Base-by-base conservation (phyloP, 1,284 basidiomycete genomes). In the Ceratobasidium sp. region DNA sequence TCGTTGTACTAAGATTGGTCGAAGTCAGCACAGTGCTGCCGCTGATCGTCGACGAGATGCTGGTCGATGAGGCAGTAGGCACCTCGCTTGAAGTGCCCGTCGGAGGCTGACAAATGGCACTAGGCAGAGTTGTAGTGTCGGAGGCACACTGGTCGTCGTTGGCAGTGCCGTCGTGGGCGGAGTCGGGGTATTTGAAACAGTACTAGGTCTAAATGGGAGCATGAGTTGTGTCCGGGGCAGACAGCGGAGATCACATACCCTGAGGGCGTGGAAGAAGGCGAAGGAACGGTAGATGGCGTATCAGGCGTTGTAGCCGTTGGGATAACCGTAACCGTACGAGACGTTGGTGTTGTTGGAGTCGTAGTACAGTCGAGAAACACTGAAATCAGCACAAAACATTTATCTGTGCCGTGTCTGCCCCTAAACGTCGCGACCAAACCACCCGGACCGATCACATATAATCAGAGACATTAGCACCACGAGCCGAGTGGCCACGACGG, bases 171-270 rank as follows among this genome's bases (percentile, higher is more conserved):
- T 2, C 47, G 47, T 38, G 45, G 45, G 17, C 58, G 17, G 38
- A 40, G 38, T 17, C 8, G 38, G 10, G 45, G 62, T 54, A 35
- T 52, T 50, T 65, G 62, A 40, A 65, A 53, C 45, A 65, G 62
- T 29, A 42, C 62, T 65, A 27, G 42, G 25, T 32, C 15, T 31
- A 34, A 34, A 65, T n/a, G n/a, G n/a, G n/a, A 62, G 49, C 31
- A 65, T 65, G 34, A 65, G 62, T 22, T 17, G n/a, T 15, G 38
- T 65, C 49, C 22, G 62, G 50, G 49, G 47, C 27, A 49, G 35
- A 40, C 22, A 27, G 35, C 22, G 25, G 17, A 40, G 62, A n/a
- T 40, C 13, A 38, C 62, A 10, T 54, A 65, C 62, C 50, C 62
- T 65, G 62, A 54, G 25, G 62, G 20, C 29, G 47, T 25, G 13